Conservation (phyloP, 805 yeast genomes). For the Limtongia smithiae region DNA sequence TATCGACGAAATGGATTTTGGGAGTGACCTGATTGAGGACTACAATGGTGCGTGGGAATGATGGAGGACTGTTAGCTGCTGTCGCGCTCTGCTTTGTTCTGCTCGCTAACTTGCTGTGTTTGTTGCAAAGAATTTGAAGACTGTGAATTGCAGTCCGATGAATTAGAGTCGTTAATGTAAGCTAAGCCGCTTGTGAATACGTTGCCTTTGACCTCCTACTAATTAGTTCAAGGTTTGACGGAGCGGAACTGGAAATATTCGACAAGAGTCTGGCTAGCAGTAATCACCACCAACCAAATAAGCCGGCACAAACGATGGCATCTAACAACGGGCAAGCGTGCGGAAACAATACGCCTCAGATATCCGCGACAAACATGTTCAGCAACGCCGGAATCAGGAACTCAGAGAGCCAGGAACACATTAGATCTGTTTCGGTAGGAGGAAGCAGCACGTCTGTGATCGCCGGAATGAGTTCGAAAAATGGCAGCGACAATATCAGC, state of each 20-base stretch:
- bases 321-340: too few relatives aligned
- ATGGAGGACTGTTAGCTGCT: neutral
- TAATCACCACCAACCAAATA: neutral
- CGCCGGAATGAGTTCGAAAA: too few relatives aligned
- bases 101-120: neutral
- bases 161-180: slow-evolving; percentile 11
- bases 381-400: too few relatives aligned
- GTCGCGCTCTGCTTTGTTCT: neutral
- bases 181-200: neutral
- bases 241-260: slow-evolving; percentile 7
- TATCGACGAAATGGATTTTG: slow-evolving; percentile 14
- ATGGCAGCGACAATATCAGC: too few relatives aligned
- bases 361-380: too few relatives aligned
- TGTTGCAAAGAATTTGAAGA: slow-evolving; percentile 10
- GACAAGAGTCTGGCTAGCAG: neutral
- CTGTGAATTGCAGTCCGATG: slow-evolving; percentile 11
- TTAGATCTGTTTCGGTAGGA: too few relatives aligned
- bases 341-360: too few relatives aligned
- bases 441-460: too few relatives aligned
- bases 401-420: too few relatives aligned
- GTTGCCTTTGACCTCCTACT: neutral
- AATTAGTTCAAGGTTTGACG: slow-evolving; percentile 1
- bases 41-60: slow-evolving; percentile 11
- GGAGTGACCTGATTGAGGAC: slow-evolving; percentile 21
- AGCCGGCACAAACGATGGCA: too few relatives aligned